These are phyloP conservation scores for Speleostelium caveatum DNA, from an alignment of 78 protist genomes.

Conservation along the genomic window DNA sequence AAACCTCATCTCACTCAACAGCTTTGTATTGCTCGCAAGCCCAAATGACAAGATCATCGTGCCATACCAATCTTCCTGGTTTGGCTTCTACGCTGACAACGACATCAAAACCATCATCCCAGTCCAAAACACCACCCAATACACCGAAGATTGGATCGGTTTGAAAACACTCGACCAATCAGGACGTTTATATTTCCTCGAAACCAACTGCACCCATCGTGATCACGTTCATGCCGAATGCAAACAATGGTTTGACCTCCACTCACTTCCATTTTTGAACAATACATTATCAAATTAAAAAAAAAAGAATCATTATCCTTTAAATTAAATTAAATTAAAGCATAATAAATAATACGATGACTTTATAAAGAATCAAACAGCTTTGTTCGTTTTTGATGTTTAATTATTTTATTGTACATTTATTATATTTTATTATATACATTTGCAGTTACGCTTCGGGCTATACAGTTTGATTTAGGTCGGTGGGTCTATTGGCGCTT, in stretches of 20 bases:
- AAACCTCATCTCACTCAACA: slow-evolving; percentile 40
- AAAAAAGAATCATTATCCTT: too few species aligned
- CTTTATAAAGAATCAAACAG: too few species aligned
- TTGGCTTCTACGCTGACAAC: slow-evolving; percentile 63
- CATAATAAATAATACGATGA: too few species aligned
- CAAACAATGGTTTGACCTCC: slow-evolving; percentile 25
- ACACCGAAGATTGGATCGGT: slow-evolving; percentile 81
- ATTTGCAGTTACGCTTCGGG: too few species aligned
- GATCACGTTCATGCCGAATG: slow-evolving; percentile 37
- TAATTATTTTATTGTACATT: too few species aligned
- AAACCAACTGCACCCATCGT: slow-evolving; percentile 37
- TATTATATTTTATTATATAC: too few species aligned
- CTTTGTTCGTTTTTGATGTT: too few species aligned
- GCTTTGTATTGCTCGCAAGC: slow-evolving; percentile 57
- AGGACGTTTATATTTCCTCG: slow-evolving; percentile 24
- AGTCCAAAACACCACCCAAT: slow-evolving; percentile 40
- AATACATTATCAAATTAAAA: neutral
- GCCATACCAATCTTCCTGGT: slow-evolving; percentile 78
- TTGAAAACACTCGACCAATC: slow-evolving; percentile 51
- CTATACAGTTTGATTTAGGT: too few species aligned
- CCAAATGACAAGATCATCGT: slow-evolving; percentile 44
- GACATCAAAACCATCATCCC: slow-evolving; percentile 33
- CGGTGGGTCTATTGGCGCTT: too few species aligned
- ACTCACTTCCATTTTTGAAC: slow-evolving; percentile 48
- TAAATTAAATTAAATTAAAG: too few species aligned